Base-by-base conservation (phyloP, 1,284 basidiomycete genomes). In the Cystobasidium pallidum region DNA sequence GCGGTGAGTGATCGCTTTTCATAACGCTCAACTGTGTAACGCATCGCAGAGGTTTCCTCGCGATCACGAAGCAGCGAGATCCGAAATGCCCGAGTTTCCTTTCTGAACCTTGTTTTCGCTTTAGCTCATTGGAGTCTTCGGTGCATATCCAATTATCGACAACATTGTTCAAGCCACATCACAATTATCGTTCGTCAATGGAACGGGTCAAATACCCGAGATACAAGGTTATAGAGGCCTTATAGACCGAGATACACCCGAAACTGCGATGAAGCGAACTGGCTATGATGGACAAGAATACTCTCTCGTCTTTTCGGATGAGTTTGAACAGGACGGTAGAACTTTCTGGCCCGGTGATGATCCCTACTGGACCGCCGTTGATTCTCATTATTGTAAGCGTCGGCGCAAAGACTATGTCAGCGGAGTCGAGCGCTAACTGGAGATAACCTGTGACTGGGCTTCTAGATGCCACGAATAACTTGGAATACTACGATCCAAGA, bases 251-350 rank as follows among this genome's bases (percentile, higher is more conserved):
- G 80, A 80, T 32, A 83, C 82, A 2, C 82, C 82, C 0, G 55
- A 76, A 7, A 6, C 28, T 17, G 75, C 62, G 8, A 32, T 59
- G 19, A 68, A 26, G 26, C 24, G 59, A 34, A 68, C 54, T 34
- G 72, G 66, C 7, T 45, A 55, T 26, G 72, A 73, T 34, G 72
- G 72, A 2, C 58, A 73, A 13, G 65, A 68, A 21, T 68, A 68
- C 32, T 41, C 49, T 17, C 84, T 95, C 6, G 87, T 93, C 2
- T 94, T 79, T 80, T 91, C 89, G 59, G 93, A 95, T 81, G 93
- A 95, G 82, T 96, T 96, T 81, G 88, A 95, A 70, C 82, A 83
- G 26, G 88, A 90, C 15, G 90, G 87, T 2, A 86, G 93, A 41
- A 86, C 89, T 0, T 95, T 95, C 81, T 94, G 89, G 81, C 85